Percentiles rank a stretch among this genome's conserved stretches.
These are phyloP conservation scores for Gloeopeniophorella convolvens DNA, from an alignment of 768 basidiomycete species.

Conservation along the genomic window DNA sequence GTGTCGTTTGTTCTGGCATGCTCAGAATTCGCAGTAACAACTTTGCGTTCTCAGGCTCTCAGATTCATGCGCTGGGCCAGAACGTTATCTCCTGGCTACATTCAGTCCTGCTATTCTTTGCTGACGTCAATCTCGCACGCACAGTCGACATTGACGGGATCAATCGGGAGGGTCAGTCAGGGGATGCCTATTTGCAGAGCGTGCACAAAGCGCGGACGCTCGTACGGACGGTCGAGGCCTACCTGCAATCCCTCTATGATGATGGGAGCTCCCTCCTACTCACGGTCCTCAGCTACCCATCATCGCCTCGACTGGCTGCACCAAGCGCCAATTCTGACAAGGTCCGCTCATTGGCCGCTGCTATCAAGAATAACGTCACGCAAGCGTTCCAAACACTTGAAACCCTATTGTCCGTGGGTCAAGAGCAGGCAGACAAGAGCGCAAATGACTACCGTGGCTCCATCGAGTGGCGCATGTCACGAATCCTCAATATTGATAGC, in stretches of 20 bases:
- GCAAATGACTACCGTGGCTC: constrained; percentile 68
- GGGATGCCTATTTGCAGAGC: constrained; percentile 51
- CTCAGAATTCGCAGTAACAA: not conserved
- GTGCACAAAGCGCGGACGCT: constrained; percentile 64
- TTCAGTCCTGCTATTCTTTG: constrained; percentile 49
- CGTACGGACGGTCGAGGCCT: constrained; percentile 62
- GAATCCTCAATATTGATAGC: constrained; percentile 53
- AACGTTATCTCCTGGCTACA: constrained; percentile 51
- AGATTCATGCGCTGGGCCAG: constrained; percentile 36
- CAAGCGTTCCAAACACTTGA: constrained; percentile 56
- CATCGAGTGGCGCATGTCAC: constrained; percentile 73
- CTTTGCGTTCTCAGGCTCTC: constrained; percentile 17
- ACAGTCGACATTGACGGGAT: constrained; percentile 81
- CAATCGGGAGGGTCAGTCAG: constrained; percentile 39
- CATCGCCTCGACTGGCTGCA: constrained; percentile 6
- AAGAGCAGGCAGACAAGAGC: constrained; percentile 64
- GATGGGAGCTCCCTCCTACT: constrained; percentile 57
- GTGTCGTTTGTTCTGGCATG: not conserved
- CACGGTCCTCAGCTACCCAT: constrained; percentile 44
- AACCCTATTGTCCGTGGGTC: constrained; percentile 52
- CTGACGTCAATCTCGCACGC: constrained; percentile 71
- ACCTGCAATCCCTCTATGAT: constrained; percentile 69
- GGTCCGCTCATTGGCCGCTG: constrained; percentile 37
- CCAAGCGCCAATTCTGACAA: constrained; percentile 7
- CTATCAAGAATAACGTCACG: constrained; percentile 50